A percentile compares a stretch with the other conserved stretches of the same genome.
phyloP scores from a whole-genome alignment of 2,329 filamentous ascomycete species.

The Uncinocarpus reesii region DNA sequence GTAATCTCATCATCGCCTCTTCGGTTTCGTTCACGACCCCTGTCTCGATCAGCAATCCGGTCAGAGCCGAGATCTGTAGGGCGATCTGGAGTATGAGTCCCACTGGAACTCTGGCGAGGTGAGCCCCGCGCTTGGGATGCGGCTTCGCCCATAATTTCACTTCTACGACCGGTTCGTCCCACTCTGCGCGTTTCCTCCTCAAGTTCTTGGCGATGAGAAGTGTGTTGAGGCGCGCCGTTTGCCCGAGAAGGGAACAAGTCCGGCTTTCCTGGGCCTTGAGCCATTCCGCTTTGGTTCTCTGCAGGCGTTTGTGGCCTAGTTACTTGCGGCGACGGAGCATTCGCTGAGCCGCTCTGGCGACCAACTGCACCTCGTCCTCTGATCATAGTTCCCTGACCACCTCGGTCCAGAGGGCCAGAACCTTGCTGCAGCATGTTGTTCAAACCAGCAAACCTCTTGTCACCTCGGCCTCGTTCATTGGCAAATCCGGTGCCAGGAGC shows the following conservation, averaged over 20 bases:
- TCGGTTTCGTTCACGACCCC: constrained; percentile 24
- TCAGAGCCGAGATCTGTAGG: constrained; percentile 22
- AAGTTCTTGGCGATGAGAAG: constrained; percentile 19
- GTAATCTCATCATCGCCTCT: constrained; percentile 24
- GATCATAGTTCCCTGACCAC: constrained; percentile 27
- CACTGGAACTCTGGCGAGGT: constrained; percentile 23
- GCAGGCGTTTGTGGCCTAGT: constrained; percentile 27
- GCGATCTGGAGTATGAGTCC: constrained; percentile 18
- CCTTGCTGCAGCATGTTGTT: constrained; percentile 41
- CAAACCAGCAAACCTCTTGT: constrained; percentile 39
- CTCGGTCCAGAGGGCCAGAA: constrained; percentile 26
- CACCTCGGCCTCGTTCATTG: constrained; percentile 34
- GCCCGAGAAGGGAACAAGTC: constrained; percentile 28
- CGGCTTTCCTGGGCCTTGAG: constrained; percentile 20
- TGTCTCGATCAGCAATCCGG: constrained; percentile 21
- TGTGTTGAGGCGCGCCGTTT: constrained; percentile 17
- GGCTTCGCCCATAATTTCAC: constrained; percentile 30
- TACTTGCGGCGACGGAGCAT: constrained; percentile 26
- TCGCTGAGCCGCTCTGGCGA: constrained; percentile 26
- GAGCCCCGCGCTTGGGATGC: constrained; percentile 26
- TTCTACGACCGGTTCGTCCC: constrained; percentile 24
- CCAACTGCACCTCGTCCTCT: constrained; percentile 32
- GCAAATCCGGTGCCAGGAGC: constrained; percentile 29
- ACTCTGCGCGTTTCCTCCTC: constrained; percentile 23
- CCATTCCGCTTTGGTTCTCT: constrained; percentile 21